Conservation (phyloP, 1,284 basidiomycete species). For the Boletus mariae region DNA sequence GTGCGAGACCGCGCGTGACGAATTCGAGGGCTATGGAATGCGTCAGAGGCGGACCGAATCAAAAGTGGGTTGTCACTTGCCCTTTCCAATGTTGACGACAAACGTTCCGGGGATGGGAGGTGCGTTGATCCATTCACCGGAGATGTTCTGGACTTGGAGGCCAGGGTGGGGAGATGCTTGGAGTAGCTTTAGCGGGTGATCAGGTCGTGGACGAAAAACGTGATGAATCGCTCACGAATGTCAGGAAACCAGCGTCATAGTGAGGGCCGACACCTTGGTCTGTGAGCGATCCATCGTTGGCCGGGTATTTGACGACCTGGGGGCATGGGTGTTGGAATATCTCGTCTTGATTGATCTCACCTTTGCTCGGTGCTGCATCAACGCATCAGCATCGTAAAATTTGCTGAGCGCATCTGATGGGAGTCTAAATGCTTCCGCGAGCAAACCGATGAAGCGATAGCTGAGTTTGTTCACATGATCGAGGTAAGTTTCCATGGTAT, state of each 20-base stretch:
- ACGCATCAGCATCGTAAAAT: conserved; percentile 31
- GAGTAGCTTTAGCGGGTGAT: conserved; percentile 32
- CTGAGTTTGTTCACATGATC: conserved; percentile 28
- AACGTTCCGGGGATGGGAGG: conserved; percentile 48
- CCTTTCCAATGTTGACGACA: conserved; percentile 53
- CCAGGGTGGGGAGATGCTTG: conserved; percentile 42
- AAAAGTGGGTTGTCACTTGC: conserved; percentile 1
- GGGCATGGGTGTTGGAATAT: background rate
- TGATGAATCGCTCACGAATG: conserved; percentile 31
- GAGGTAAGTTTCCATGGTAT: conserved; percentile 28
- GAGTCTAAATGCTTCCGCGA: conserved; percentile 32
- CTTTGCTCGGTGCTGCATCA: conserved; percentile 34
- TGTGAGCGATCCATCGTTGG: conserved; percentile 27
- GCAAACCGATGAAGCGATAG: conserved; percentile 23
- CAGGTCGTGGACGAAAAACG: background rate
- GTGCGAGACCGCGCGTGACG: conserved; percentile 36
- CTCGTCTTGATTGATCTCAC: conserved; percentile 10
- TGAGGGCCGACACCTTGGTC: conserved; percentile 43
- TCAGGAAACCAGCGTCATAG: conserved; percentile 41
- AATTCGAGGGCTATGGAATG: conserved; percentile 35
- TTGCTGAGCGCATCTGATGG: conserved; percentile 28
- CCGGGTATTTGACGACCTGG: conserved; percentile 40
- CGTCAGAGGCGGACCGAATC: background rate
- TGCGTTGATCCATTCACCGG: conserved; percentile 49
- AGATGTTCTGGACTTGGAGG: conserved; percentile 40